Evolutionary conservation across 768 basidiomycete genomes (phyloP).

Genomic region (Rhizopogon vinicolor): DNA sequence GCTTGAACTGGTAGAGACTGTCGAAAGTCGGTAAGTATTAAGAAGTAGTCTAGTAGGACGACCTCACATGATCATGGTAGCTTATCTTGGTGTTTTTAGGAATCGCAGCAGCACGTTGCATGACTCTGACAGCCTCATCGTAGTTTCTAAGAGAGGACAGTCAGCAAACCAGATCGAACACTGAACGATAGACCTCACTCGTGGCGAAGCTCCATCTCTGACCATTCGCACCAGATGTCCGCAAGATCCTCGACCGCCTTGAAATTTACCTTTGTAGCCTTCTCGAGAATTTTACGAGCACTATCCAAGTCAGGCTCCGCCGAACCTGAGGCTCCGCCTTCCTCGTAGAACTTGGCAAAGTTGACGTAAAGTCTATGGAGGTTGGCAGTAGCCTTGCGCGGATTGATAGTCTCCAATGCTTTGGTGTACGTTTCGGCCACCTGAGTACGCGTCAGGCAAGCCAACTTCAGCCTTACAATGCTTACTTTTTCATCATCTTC

Average conservation of each 20-base stretch:
- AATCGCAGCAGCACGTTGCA: constrained; percentile 92
- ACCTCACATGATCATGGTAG: constrained; percentile 89
- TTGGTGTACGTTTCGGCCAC: constrained; percentile 91
- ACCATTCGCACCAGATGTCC: constrained; percentile 99
- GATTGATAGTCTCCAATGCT: constrained; percentile 83
- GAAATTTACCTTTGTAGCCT: constrained; percentile 88
- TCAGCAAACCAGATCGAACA: constrained; percentile 8
- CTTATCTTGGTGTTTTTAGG: constrained; percentile 89
- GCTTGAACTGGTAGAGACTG: constrained; percentile 82
- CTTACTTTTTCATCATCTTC: constrained; percentile 89
- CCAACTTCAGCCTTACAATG: background rate
- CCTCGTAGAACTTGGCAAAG: constrained; percentile 97
- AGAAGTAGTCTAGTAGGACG: background rate
- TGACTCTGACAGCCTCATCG: constrained; percentile 90
- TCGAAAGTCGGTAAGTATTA: constrained; percentile 9
- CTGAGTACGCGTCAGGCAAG: constrained; percentile 32
- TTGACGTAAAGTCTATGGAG: constrained; percentile 88
- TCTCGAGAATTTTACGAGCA: constrained; percentile 91
- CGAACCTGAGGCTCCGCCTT: constrained; percentile 77
- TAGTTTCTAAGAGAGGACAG: constrained; percentile 64
- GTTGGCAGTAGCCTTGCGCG: constrained; percentile 88
- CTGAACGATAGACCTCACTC: constrained; percentile 55
- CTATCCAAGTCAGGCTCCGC: constrained; percentile 81
- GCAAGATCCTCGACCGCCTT: constrained; percentile 96
- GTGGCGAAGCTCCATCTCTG: constrained; percentile 94